Conservation (phyloP, 2,329 filamentous ascomycete species). For the Fusarium sp. region DNA sequence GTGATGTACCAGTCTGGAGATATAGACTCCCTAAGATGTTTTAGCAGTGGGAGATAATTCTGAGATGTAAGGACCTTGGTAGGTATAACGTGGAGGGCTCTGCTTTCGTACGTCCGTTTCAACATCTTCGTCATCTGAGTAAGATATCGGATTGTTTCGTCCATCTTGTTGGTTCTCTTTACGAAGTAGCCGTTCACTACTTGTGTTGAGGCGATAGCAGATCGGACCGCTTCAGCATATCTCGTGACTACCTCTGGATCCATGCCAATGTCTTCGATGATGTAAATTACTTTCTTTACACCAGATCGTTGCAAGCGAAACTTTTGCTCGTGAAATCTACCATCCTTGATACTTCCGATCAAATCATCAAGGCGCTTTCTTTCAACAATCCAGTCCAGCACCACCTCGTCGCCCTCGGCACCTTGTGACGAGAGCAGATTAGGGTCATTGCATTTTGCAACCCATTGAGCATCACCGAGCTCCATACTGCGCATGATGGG, state of each 20-base stretch:
- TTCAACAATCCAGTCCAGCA: conserved; percentile 84
- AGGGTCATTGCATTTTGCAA: conserved; percentile 76
- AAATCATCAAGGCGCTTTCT: conserved; percentile 84
- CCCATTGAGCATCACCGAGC: conserved; percentile 82
- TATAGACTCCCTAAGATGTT: conserved; percentile 66
- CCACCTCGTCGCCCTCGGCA: conserved; percentile 73
- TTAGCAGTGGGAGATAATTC: conserved; percentile 73
- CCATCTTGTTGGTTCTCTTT: conserved; percentile 78
- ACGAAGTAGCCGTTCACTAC: conserved; percentile 84
- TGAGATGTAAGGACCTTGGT: conserved; percentile 69
- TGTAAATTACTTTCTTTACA: conserved; percentile 80
- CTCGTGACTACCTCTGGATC: conserved; percentile 63
- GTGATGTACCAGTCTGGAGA: conserved; percentile 69
- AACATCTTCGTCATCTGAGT: conserved; percentile 77
- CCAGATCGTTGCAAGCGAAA: conserved; percentile 79
- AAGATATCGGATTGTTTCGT: conserved; percentile 82
- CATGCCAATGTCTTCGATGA: conserved; percentile 79
- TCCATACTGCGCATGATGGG: conserved; percentile 76
- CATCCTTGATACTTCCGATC: conserved; percentile 83
- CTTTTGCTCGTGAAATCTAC: conserved; percentile 86
- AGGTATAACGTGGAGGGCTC: conserved; percentile 71
- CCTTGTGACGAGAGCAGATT: conserved; percentile 66
- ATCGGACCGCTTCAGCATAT: conserved; percentile 75
- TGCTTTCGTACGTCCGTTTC: conserved; percentile 70
- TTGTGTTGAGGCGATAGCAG: conserved; percentile 80